These are phyloP conservation scores for Pythium brassicae DNA, from an alignment of 352 stramenopile species.

Conservation along the genomic window DNA sequence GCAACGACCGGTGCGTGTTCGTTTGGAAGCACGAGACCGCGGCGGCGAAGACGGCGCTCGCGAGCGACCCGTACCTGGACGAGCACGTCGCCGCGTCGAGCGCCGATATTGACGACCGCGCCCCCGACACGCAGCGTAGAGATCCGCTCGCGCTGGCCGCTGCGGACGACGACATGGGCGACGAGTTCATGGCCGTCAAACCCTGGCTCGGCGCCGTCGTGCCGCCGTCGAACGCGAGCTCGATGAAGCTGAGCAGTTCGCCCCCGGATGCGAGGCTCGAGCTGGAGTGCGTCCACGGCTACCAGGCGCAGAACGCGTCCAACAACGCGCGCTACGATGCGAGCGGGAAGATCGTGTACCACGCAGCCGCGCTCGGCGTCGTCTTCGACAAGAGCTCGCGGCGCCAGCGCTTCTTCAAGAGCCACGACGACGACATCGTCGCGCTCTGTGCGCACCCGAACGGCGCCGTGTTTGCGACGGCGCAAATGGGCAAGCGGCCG, in stretches of 20 bases:
- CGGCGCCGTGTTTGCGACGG: slow-evolving; percentile 74
- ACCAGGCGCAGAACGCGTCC: slow-evolving; percentile 61
- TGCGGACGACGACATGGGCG: slow-evolving; percentile 42
- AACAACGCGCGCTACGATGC: slow-evolving; percentile 78
- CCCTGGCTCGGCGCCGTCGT: slow-evolving; percentile 85
- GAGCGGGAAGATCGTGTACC: slow-evolving; percentile 64
- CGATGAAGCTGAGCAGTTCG: slow-evolving; percentile 24
- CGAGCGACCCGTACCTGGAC: slow-evolving; percentile 3
- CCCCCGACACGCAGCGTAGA: slow-evolving; percentile 7
- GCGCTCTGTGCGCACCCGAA: slow-evolving; percentile 78
- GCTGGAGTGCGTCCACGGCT: slow-evolving; percentile 69
- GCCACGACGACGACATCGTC: slow-evolving; percentile 83
- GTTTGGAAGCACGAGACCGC: slow-evolving; percentile 56
- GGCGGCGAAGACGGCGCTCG: background rate
- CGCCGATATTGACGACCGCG: background rate
- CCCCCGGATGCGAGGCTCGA: slow-evolving; percentile 45
- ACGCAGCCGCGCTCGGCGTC: slow-evolving; percentile 72
- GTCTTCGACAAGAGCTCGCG: slow-evolving; percentile 46
- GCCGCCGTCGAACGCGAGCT: slow-evolving; percentile 42
- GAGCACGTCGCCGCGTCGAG: background rate
- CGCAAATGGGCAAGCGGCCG: slow-evolving; percentile 79
- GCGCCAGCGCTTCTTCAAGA: slow-evolving; percentile 53
- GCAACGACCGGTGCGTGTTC: slow-evolving; percentile 77
- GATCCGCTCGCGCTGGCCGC: slow-evolving; percentile 26
- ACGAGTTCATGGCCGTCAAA: slow-evolving; percentile 90